Percentiles rank a stretch among this genome's conserved stretches.
Evolutionary conservation across 495 filamentous ascomycete species (phyloP).

Genomic region (Podospora pseudopauciseta): DNA sequence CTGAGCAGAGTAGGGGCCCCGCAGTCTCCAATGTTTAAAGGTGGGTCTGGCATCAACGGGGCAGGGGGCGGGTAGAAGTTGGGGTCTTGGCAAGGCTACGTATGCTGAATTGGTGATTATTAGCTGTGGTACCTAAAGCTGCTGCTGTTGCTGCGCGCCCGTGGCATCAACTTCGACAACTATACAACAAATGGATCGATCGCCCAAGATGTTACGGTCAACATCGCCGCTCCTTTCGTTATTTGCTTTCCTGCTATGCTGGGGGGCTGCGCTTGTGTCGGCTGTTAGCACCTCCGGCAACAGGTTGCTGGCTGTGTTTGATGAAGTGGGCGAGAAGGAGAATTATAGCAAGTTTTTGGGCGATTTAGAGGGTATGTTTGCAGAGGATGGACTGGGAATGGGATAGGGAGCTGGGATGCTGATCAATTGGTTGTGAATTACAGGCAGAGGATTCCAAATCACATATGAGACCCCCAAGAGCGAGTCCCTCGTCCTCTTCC

Average conservation of each 20-base stretch:
- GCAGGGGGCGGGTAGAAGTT: conserved; percentile 1
- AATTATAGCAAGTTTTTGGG: conserved; percentile 77
- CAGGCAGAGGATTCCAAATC: conserved; percentile 79
- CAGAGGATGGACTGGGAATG: background rate
- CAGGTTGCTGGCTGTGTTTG: conserved; percentile 80
- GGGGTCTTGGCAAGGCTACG: conserved; percentile 39
- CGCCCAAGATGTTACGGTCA: conserved; percentile 61
- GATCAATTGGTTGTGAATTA: conserved; percentile 21
- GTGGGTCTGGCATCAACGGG: conserved; percentile 9
- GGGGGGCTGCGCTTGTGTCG: conserved; percentile 59
- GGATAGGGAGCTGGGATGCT: conserved; percentile 10
- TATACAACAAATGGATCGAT: conserved; percentile 24
- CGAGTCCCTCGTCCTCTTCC: conserved; percentile 76
- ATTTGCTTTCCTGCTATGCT: conserved; percentile 49
- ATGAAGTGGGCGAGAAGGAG: conserved; percentile 73
- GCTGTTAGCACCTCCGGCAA: conserved; percentile 77
- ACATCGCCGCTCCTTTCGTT: conserved; percentile 55
- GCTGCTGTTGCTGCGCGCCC: conserved; percentile 1
- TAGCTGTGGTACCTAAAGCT: background rate
- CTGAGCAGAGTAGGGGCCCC: conserved; percentile 7
- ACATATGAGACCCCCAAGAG: conserved; percentile 82
- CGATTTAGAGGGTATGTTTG: conserved; percentile 68
- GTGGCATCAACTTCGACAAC: conserved; percentile 14
- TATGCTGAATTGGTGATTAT: conserved; percentile 28
- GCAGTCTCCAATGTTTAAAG: background rate